These are phyloP conservation scores for Zygoascus ofunaensis DNA, from an alignment of 805 yeast genomes.

Conservation along the genomic window DNA sequence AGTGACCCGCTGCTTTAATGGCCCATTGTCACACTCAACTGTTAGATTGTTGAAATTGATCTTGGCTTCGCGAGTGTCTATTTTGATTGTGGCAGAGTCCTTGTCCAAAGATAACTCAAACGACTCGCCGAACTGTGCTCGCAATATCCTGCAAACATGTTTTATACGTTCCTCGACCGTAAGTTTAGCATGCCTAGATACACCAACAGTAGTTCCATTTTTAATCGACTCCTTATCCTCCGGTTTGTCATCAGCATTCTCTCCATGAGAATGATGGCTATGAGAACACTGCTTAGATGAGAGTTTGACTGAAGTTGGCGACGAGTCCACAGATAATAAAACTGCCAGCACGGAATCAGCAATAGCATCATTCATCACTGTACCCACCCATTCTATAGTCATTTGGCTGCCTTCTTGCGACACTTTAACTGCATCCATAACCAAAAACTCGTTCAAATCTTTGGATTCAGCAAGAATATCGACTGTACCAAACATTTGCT, in stretches of 20 bases:
- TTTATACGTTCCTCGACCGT: slow-evolving; percentile 22
- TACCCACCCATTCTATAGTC: slow-evolving; percentile 84
- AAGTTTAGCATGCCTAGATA: neutral
- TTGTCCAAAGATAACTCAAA: slow-evolving; percentile 33
- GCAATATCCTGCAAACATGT: slow-evolving; percentile 53
- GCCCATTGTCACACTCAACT: slow-evolving; percentile 66
- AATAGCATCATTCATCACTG: slow-evolving; percentile 78
- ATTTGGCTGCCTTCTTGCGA: slow-evolving; percentile 43
- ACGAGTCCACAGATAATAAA: slow-evolving; percentile 80
- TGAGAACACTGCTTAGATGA: slow-evolving; percentile 50
- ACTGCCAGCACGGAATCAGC: slow-evolving; percentile 94
- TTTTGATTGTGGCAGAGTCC: slow-evolving; percentile 46
- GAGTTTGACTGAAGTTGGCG: slow-evolving; percentile 89
- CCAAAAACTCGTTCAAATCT: slow-evolving; percentile 28
- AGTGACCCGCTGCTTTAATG: slow-evolving; percentile 71
- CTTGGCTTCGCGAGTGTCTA: slow-evolving; percentile 68
- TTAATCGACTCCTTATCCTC: too few species aligned
- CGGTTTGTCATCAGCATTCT: too few species aligned
- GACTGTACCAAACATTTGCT: slow-evolving; percentile 90
- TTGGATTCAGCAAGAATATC: slow-evolving; percentile 50
- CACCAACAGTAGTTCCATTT: slow-evolving; percentile 27
- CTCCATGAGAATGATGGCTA: slow-evolving; percentile 19
- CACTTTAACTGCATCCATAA: slow-evolving; percentile 58
- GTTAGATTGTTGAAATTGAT: slow-evolving; percentile 55
- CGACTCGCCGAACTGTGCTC: slow-evolving; percentile 84